Evolutionary conservation across 345 rosid genomes (phyloP).

Genomic region (Jatropha curcas): DNA sequence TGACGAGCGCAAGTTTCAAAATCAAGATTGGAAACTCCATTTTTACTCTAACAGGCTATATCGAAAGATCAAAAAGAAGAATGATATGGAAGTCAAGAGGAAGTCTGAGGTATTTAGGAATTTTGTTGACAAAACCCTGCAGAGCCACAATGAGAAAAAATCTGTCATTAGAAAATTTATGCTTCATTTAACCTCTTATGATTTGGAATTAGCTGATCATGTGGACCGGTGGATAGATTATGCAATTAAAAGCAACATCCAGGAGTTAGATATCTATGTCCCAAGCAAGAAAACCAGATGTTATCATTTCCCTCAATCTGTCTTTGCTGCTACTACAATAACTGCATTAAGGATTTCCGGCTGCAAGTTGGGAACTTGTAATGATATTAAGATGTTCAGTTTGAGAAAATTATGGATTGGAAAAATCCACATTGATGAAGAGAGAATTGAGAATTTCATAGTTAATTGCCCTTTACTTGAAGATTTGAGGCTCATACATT

Average conservation of each 20-base stretch:
- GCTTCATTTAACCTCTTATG: constrained; percentile 28
- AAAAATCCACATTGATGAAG: constrained; percentile 20
- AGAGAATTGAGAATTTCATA: constrained; percentile 18
- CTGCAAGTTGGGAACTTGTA: constrained; percentile 27
- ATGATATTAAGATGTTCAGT: constrained; percentile 21
- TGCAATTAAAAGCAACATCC: constrained; percentile 19
- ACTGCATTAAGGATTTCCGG: constrained; percentile 30
- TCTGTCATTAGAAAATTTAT: constrained; percentile 20
- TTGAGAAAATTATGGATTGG: constrained; percentile 28
- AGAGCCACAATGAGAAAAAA: constrained; percentile 17
- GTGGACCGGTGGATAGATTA: constrained; percentile 30
- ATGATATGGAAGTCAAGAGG: not conserved
- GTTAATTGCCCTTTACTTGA: constrained; percentile 32
- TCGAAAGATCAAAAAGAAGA: not conserved
- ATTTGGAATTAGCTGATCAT: not conserved
- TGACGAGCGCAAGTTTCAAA: constrained; percentile 36
- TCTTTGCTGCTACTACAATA: constrained; percentile 20
- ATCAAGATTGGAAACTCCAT: not conserved
- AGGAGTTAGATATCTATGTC: constrained; percentile 33
- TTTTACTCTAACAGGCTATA: not conserved
- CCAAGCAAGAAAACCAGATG: not conserved
- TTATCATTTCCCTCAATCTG: constrained; percentile 25
- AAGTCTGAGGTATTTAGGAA: constrained; percentile 11
- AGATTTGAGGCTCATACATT: constrained; percentile 34
- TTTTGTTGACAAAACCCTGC: constrained; percentile 25